phyloP scores from a whole-genome alignment of 129 eudicot genomes.

The Artemisia annua region DNA sequence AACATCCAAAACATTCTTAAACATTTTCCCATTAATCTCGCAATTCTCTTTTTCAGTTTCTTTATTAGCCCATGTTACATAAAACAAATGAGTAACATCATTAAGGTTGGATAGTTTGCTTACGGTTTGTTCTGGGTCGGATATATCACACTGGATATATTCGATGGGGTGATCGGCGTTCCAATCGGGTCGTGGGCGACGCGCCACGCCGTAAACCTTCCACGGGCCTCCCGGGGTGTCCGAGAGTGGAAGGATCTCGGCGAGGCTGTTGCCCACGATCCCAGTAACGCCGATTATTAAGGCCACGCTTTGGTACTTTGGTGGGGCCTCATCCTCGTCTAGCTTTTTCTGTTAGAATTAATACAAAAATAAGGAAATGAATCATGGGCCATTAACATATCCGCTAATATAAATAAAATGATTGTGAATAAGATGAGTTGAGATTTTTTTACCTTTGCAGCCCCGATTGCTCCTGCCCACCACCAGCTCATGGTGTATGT shows the following conservation, averaged over 20 bases:
- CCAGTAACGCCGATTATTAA: constrained; percentile 75
- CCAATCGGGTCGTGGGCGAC: constrained; percentile 67
- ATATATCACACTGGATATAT: constrained; percentile 66
- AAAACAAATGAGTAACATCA: constrained; percentile 71
- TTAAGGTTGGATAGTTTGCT: constrained; percentile 45
- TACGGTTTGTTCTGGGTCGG: constrained; percentile 40
- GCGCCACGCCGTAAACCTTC: constrained; percentile 83
- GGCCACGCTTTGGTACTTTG: constrained; percentile 58
- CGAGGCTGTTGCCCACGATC: constrained; percentile 72
- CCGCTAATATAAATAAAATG: too few relatives aligned
- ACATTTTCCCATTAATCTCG: constrained; percentile 57
- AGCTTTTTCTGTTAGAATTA: too few relatives aligned
- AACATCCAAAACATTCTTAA: constrained; percentile 49
- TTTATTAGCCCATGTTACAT: constrained; percentile 58
- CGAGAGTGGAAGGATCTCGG: constrained; percentile 65
- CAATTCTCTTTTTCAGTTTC: constrained; percentile 49
- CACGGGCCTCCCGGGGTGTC: constrained; percentile 94
- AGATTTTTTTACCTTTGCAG: too few relatives aligned
- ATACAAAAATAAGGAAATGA: too few relatives aligned
- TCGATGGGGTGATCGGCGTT: constrained; percentile 61
- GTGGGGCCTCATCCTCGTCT: constrained; percentile 37
- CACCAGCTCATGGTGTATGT: too few relatives aligned
- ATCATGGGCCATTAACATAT: too few relatives aligned
- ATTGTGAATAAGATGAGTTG: too few relatives aligned
- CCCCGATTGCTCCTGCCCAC: too few relatives aligned